A percentile compares a stretch with the other conserved stretches of the same genome.
Evolutionary conservation across 768 basidiomycete genomes (phyloP).

Genomic region (Rhodotorula kratochvilovae): DNA sequence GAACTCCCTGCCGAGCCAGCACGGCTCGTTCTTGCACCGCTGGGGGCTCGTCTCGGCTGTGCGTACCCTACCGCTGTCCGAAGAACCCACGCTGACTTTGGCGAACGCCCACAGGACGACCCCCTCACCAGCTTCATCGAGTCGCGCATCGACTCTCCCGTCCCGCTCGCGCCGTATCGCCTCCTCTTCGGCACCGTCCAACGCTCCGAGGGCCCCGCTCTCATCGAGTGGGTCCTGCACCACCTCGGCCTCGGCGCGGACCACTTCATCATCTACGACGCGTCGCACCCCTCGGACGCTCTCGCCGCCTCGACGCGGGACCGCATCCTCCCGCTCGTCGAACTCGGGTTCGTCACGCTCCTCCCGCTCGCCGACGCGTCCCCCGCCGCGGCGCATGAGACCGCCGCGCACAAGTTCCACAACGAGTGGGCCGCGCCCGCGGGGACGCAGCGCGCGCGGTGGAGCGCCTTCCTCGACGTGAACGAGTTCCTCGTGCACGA

Average conservation of each 20-base stretch:
- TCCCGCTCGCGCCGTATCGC: neutral
- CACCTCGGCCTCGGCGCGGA: constrained; percentile 9
- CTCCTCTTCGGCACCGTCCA: constrained; percentile 1
- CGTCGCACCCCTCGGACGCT: neutral
- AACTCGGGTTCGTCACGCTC: constrained; percentile 9
- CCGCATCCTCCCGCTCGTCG: neutral
- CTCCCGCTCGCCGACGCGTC: neutral
- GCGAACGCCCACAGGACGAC: no score
- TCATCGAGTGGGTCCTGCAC: constrained; percentile 16
- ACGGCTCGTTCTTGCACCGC: no score
- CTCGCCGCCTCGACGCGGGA: neutral
- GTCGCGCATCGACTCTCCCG: no score
- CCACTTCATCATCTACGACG: constrained; percentile 16
- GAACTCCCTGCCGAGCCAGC: no score
- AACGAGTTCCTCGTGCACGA: constrained; percentile 10
- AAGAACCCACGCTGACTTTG: no score
- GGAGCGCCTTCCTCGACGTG: constrained; percentile 15
- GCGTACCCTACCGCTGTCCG: no score
- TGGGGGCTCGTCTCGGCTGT: no score
- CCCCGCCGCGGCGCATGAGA: neutral
- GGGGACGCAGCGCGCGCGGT: neutral
- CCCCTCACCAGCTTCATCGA: no score
- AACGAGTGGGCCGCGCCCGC: neutral
- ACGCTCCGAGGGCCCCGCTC: neutral
- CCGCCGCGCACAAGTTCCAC: neutral